Base-by-base conservation (phyloP, 345 rosid genomes). In the Brassica juncea region DNA sequence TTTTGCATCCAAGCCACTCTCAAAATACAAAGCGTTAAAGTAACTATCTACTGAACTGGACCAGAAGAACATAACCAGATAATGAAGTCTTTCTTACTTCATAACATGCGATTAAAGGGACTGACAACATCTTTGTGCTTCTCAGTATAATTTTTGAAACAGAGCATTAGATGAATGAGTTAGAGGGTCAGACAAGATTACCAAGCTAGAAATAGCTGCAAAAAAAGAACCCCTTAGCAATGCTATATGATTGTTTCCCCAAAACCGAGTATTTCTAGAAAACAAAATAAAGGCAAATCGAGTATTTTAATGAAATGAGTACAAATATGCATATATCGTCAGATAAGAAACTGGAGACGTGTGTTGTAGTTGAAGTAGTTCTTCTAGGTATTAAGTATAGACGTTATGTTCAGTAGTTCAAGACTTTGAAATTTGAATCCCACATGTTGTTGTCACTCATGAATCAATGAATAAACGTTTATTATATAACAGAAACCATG, bases 381-480 rank as follows among this genome's bases (percentile, higher is more conserved):
- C 57, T 77, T 71, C 65, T 28, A 71, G 57, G 70, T 59, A 76
- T 3, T 31, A 47, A 47, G 62, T 44, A 70, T 6, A 49, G 16
- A 77, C 70, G 76, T 77, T 71, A 77, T 60, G 49, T 77, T 63
- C 65, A 25, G 19, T 15, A 63, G 71, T 71, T 71, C 66, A 71
- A 70, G 66, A 71, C 75, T 71, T 77, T 63, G 60, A 54, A 54
- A 54, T 54, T 54, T 54, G 60, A 31, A 77, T 44, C 70, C 70
- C 71, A 77, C 71, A 71, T 77, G 81, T 77, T 34, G 14, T 68
- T 31, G 70, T 70, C 75, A 77, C 75, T 70, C 75, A 16, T 9
- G 39, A 71, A 32, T 76, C 67, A 58, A 52, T 16, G 68, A 8
- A 39, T 66, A 68, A n/a, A 70, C 70, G 75, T 62, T 31, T 76